Evolutionary conservation across 768 basidiomycete species (phyloP).

Genomic region (Ramaria sp.): DNA sequence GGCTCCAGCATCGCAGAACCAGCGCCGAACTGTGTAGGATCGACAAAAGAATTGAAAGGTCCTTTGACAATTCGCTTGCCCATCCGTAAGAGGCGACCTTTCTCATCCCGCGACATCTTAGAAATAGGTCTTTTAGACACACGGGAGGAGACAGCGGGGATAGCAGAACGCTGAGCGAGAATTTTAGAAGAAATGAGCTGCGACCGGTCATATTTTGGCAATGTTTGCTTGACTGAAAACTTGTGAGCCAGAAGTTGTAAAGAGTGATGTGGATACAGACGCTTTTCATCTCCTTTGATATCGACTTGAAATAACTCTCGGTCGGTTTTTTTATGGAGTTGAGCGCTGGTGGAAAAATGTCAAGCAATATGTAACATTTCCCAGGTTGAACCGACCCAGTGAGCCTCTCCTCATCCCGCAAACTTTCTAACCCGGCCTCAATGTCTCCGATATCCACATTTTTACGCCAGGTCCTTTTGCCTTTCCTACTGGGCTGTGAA

Average conservation of each 20-base stretch:
- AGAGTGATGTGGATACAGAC: slow-evolving; percentile 46
- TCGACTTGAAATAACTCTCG: slow-evolving; percentile 75
- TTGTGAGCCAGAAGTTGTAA: slow-evolving; percentile 25
- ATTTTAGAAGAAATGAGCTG: slow-evolving; percentile 66
- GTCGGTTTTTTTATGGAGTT: slow-evolving; percentile 57
- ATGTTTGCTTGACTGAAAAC: slow-evolving; percentile 11
- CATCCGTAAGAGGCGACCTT: slow-evolving; percentile 65
- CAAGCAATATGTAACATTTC: not conserved
- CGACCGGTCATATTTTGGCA: slow-evolving; percentile 42
- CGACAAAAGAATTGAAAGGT: slow-evolving; percentile 59
- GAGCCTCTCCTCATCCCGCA: slow-evolving; percentile 72
- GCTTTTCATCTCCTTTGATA: slow-evolving; percentile 61
- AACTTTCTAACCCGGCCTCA: slow-evolving; percentile 62
- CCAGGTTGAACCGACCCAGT: slow-evolving; percentile 45
- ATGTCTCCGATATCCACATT: slow-evolving; percentile 79
- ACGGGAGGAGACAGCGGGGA: slow-evolving; percentile 74
- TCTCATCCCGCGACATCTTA: slow-evolving; percentile 44
- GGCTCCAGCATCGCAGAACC: slow-evolving; percentile 16
- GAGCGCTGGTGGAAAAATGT: slow-evolving; percentile 30
- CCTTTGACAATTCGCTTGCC: slow-evolving; percentile 61
- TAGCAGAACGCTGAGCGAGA: slow-evolving; percentile 74
- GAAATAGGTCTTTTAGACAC: slow-evolving; percentile 17
- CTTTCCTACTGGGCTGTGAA: slow-evolving; percentile 67
- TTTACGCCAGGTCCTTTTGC: slow-evolving; percentile 91
- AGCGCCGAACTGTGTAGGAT: slow-evolving; percentile 53